Evolutionary conservation across 1,139 yeast species (phyloP).

Genomic region (Blastobotrys elegans): DNA sequence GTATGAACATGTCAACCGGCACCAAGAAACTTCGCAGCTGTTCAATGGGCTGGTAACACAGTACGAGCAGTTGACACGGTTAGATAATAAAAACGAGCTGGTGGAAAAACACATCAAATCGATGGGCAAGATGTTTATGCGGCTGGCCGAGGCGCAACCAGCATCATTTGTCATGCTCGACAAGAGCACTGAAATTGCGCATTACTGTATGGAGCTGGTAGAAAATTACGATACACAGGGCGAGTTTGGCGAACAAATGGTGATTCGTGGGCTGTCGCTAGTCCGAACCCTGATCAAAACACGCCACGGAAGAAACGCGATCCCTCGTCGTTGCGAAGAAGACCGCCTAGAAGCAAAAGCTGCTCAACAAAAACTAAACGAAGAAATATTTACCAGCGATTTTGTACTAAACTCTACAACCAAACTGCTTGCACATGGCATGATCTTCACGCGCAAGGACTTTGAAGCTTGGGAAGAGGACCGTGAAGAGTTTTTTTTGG

Average conservation of each 20-base stretch:
- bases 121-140: slow-evolving; percentile 66
- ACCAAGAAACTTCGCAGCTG: slow-evolving; percentile 55
- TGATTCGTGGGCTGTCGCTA: slow-evolving; percentile 64
- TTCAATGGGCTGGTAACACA: slow-evolving; percentile 55
- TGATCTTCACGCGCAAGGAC: slow-evolving; percentile 68
- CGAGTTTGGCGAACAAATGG: slow-evolving; percentile 70
- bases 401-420: slow-evolving; percentile 58
- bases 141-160: slow-evolving; percentile 54
- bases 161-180: slow-evolving; percentile 61
- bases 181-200: slow-evolving; percentile 37
- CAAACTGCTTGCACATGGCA: slow-evolving; percentile 64
- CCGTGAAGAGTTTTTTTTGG: slow-evolving; percentile 91
- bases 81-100: slow-evolving; percentile 30
- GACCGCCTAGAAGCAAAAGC: slow-evolving; percentile 51
- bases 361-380: slow-evolving; percentile 50
- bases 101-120: slow-evolving; percentile 70
- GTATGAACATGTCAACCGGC: slow-evolving; percentile 60
- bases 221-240: slow-evolving; percentile 9
- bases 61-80: slow-evolving; percentile 43
- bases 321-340: slow-evolving; percentile 55
- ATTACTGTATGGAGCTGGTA: slow-evolving; percentile 50
- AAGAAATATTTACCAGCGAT: slow-evolving; percentile 53
- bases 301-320: slow-evolving; percentile 61
- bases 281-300: slow-evolving; percentile 61
- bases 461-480: slow-evolving; percentile 76